Base-by-base conservation (phyloP, 2,329 filamentous ascomycete species). In the Colletotrichum endophyticum region DNA sequence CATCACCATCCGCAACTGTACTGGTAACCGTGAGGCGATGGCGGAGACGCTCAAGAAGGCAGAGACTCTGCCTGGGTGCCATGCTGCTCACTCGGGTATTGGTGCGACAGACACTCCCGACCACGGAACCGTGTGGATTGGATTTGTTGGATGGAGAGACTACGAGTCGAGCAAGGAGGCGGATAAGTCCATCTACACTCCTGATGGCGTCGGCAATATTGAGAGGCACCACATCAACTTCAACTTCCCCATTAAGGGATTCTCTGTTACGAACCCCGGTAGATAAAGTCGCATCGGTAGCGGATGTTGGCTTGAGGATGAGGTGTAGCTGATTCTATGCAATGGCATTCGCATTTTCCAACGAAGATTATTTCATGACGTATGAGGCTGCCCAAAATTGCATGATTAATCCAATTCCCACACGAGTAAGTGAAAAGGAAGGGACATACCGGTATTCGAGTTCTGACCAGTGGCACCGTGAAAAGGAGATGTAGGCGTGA, bases 221-320 rank as follows among this genome's bases (percentile, higher is more conserved):
- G 74, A 76, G 66, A 16, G 22, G 3, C 74, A 76, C 27, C 70
- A 76, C 28, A 70, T 74, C 36, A 74, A 76, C 71, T 76, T 76
- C 28, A 76, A 74, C 6, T 76, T 76, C 19, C 74, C 74, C 8
- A 76, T 76, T 8, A 76, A 76, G 70, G 74, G 74, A 8, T 76
- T 73, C 16, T 76, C 74, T 4, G 70, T 76, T 4, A 76, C 74
- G 8, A 76, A 76, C 34, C 74, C 74, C 6, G 74, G 74, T 11
- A 76, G 74, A 66, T 76, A 11, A 61, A 59, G 44, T 53, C 53
- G 19, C 22, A 36, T 34, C 8, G 12, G 9, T n/a, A 8, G 28
- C 13, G 12, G 28, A 32, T 34, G 59, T 4, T 16, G 7, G 6
- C 5, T 25, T 22, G 44, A 9, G 22, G n/a, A 32, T 15, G 28